Evolutionary conservation across 148 eudicot species (phyloP).

Genomic region (Amaranthus cruentus): DNA sequence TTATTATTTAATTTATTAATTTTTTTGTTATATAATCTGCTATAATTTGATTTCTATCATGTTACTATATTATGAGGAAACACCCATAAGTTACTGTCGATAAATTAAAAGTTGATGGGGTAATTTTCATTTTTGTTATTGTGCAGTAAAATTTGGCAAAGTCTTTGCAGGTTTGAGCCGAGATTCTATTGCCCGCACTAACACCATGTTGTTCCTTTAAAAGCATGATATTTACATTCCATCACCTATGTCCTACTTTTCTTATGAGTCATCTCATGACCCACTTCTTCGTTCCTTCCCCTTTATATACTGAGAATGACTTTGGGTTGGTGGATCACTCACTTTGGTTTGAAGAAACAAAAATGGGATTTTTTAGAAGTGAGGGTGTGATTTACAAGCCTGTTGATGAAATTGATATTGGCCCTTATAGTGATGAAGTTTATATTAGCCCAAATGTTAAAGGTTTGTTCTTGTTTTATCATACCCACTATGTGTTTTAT

Average conservation of each 20-base stretch:
- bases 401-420: conserved; percentile 53
- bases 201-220: background rate
- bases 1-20: too few relatives aligned
- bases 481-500: conserved; percentile 18
- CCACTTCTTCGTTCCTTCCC: background rate
- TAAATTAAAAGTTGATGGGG: background rate
- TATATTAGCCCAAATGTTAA: conserved; percentile 66
- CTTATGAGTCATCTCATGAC: too few relatives aligned
- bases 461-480: conserved; percentile 35
- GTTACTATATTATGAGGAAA: too few relatives aligned
- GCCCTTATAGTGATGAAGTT: conserved; percentile 50
- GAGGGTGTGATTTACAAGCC: conserved; percentile 58
- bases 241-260: background rate
- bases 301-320: conserved; percentile 6
- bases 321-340: background rate
- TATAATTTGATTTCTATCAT: too few relatives aligned
- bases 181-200: too few relatives aligned
- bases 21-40: too few relatives aligned
- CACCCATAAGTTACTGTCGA: background rate
- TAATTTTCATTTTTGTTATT: too few relatives aligned
- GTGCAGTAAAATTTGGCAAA: too few relatives aligned
- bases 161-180: too few relatives aligned
- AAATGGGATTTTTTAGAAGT: conserved; percentile 33
- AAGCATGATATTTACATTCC: background rate
- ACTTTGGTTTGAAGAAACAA: background rate